A percentile compares a stretch with the other conserved stretches of the same genome.
Evolutionary conservation across 306 rosid species (phyloP).

Genomic region (Lathyrus tuberosus): DNA sequence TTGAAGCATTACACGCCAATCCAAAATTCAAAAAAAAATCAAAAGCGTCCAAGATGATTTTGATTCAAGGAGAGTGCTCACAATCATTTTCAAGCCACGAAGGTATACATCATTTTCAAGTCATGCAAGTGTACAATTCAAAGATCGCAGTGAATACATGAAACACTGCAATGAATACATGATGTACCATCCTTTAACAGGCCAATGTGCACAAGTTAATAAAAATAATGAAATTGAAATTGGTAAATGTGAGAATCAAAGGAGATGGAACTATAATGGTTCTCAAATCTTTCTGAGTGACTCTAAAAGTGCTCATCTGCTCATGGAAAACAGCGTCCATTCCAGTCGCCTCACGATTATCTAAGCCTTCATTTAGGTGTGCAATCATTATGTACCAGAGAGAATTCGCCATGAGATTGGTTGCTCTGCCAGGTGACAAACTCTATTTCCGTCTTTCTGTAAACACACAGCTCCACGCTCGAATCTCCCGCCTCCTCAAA

Average conservation of each 20-base stretch:
- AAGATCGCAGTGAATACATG: no score
- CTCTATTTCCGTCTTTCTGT: conserved; percentile 89
- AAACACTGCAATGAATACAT: conserved; percentile 31
- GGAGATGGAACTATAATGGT: conserved; percentile 43
- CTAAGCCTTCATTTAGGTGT: conserved; percentile 79
- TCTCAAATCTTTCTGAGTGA: conserved; percentile 31
- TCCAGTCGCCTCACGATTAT: no score
- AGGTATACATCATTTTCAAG: no score
- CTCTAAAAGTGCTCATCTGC: conserved; percentile 39
- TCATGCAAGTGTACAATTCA: no score
- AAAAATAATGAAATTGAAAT: conserved; percentile 44
- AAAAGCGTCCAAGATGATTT: no score
- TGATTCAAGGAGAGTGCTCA: no score
- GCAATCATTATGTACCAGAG: conserved; percentile 95
- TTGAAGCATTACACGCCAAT: no score
- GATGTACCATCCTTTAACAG: conserved; percentile 48
- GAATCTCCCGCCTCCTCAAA: conserved; percentile 87
- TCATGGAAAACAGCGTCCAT: no score
- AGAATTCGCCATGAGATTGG: conserved; percentile 92
- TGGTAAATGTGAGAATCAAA: conserved; percentile 40
- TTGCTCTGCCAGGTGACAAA: conserved; percentile 94
- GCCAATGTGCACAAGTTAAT: conserved; percentile 50
- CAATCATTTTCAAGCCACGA: no score
- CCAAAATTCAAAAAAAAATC: no score
- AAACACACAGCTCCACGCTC: conserved; percentile 80